These are phyloP conservation scores for Nitzschia putrida DNA, from an alignment of 108 stramenopile species.

Conservation along the genomic window DNA sequence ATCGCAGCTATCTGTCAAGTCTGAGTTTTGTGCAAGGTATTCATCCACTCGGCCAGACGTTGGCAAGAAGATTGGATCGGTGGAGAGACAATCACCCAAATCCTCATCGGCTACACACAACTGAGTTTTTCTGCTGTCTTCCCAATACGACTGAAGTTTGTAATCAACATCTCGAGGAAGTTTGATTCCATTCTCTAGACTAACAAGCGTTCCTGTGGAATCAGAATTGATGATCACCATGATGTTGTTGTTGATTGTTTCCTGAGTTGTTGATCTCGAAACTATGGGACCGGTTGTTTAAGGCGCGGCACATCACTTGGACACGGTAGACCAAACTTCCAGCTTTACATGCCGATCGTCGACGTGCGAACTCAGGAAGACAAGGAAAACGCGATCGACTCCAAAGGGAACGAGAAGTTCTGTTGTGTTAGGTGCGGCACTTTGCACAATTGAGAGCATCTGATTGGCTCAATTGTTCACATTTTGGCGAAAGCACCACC, in stretches of 20 bases:
- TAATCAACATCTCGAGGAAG: not conserved
- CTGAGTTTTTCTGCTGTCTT: not conserved
- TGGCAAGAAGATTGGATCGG: constrained; percentile 17
- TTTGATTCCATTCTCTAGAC: constrained; percentile 26
- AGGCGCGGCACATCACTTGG: too few species aligned
- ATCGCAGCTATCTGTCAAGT: constrained; percentile 20
- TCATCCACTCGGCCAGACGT: constrained; percentile 13
- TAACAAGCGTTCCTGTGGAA: constrained; percentile 46
- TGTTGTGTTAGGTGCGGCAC: too few species aligned
- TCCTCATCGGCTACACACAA: constrained; percentile 11
- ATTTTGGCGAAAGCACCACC: too few species aligned
- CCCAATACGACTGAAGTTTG: not conserved
- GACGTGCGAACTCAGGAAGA: too few species aligned
- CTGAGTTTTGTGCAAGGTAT: constrained; percentile 11
- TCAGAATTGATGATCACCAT: constrained; percentile 55
- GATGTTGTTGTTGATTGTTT: not conserved
- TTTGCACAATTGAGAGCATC: too few species aligned
- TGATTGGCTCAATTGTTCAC: too few species aligned
- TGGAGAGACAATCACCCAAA: not conserved
- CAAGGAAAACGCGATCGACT: too few species aligned
- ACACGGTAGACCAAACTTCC: too few species aligned
- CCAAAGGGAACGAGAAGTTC: too few species aligned
- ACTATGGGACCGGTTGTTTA: too few species aligned
- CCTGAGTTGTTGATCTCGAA: too few species aligned
- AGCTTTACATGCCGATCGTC: too few species aligned